Percentiles rank a stretch among this genome's conserved stretches.
phyloP scores from a whole-genome alignment of 768 basidiomycete species.

The Pleurotus eryngii region DNA sequence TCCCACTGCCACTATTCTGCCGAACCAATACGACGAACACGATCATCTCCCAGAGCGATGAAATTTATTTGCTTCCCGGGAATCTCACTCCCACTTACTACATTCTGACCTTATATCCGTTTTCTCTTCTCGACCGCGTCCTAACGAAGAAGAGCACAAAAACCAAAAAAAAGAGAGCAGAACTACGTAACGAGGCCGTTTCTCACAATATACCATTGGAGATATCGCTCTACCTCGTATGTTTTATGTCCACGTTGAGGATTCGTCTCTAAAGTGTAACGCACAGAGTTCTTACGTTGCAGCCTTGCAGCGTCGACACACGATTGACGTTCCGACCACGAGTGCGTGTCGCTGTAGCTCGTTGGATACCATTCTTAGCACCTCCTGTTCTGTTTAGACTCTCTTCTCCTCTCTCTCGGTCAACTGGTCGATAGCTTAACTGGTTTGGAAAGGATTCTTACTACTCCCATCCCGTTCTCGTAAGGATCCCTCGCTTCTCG shows the following conservation, averaged over 20 bases:
- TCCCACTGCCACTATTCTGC: background rate
- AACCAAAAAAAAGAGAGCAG: slow-evolving; percentile 52
- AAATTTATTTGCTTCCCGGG: slow-evolving; percentile 48
- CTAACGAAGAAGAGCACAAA: slow-evolving; percentile 53
- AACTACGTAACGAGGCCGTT: slow-evolving; percentile 37
- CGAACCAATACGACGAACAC: slow-evolving; percentile 23
- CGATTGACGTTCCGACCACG: slow-evolving; percentile 55
- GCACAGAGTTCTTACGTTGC: slow-evolving; percentile 65
- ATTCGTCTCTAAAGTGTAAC: slow-evolving; percentile 2
- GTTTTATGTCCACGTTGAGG: slow-evolving; percentile 14
- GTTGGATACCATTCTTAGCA: background rate
- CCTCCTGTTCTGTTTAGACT: slow-evolving; percentile 28
- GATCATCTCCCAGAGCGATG: slow-evolving; percentile 37
- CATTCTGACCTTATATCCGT: slow-evolving; percentile 65
- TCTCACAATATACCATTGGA: slow-evolving; percentile 69
- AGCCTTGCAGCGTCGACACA: slow-evolving; percentile 53
- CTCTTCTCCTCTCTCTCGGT: slow-evolving; percentile 44
- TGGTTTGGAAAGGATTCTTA: slow-evolving; percentile 69
- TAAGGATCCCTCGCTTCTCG: slow-evolving; percentile 23
- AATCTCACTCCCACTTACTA: slow-evolving; percentile 56
- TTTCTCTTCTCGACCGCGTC: slow-evolving; percentile 52
- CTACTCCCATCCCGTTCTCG: slow-evolving; percentile 77
- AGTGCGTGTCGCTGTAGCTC: slow-evolving; percentile 36
- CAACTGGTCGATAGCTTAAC: slow-evolving; percentile 64
- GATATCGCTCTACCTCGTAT: slow-evolving; percentile 63